These are phyloP conservation scores for Lathyrus tuberosus DNA, from an alignment of 306 rosid genomes.

Conservation along the genomic window DNA sequence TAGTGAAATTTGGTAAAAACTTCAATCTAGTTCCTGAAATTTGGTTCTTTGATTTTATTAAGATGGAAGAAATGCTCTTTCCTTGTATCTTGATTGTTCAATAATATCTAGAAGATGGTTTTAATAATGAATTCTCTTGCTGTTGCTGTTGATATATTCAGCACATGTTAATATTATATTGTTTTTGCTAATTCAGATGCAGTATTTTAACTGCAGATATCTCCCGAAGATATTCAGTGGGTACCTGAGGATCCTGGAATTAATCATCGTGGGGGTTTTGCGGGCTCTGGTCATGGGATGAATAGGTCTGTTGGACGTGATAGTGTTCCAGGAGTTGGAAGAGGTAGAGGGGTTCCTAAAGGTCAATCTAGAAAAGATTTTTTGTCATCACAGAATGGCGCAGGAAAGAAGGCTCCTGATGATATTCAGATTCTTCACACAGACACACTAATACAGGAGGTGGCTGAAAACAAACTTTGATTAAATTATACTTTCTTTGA, in stretches of 20 bases:
- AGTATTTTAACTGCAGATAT: slow-evolving; percentile 66
- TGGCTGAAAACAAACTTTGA: slow-evolving; percentile 36
- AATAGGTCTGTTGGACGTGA: slow-evolving; percentile 70
- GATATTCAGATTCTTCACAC: slow-evolving; percentile 87
- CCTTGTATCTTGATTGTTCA: slow-evolving; percentile 8
- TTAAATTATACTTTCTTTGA: slow-evolving; percentile 4
- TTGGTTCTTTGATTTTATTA: slow-evolving; percentile 32
- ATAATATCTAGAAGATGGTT: slow-evolving; percentile 24
- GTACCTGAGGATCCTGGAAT: slow-evolving; percentile 88
- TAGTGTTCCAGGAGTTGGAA: slow-evolving; percentile 63
- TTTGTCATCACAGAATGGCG: slow-evolving; percentile 75
- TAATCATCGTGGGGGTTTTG: slow-evolving; percentile 66
- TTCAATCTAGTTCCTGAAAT: slow-evolving; percentile 8
- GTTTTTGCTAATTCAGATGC: slow-evolving; percentile 48
- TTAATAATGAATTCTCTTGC: slow-evolving; percentile 22
- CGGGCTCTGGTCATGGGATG: slow-evolving; percentile 73
- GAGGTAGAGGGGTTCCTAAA: slow-evolving; percentile 82
- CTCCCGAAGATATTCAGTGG: slow-evolving; percentile 92
- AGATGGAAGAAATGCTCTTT: slow-evolving; percentile 10
- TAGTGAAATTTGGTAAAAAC: slow-evolving; percentile 14
- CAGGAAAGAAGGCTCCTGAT: slow-evolving; percentile 75
- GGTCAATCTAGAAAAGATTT: slow-evolving; percentile 80
- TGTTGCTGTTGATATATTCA: slow-evolving; percentile 35
- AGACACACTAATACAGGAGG: slow-evolving; percentile 86
- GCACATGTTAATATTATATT: slow-evolving; percentile 26